Percentiles rank a stretch among this genome's conserved stretches.
Evolutionary conservation across 2,329 filamentous ascomycete genomes (phyloP).

Genomic region (Penicillium verrucosum): DNA sequence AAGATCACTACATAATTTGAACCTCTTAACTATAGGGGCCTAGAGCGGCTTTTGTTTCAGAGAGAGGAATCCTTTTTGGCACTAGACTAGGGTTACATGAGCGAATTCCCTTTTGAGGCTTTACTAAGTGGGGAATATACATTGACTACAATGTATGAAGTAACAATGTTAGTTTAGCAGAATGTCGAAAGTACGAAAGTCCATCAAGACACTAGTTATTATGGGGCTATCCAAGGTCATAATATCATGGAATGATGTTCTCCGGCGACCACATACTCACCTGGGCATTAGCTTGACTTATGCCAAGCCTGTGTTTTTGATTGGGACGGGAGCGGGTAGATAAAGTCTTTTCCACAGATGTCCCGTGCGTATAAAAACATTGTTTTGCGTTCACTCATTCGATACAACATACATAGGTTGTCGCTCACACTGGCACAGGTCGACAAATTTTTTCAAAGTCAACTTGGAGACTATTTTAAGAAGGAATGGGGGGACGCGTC

Average conservation of each 20-base stretch:
- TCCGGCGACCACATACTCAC: neutral
- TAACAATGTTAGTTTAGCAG: neutral
- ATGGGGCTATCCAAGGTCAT: neutral
- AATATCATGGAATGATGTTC: neutral
- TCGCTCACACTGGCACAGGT: neutral
- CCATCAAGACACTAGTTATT: neutral
- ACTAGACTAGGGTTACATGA: neutral
- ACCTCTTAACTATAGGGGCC: neutral
- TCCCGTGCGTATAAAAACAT: neutral
- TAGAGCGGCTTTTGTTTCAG: neutral
- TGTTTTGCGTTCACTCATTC: no score
- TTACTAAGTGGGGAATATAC: neutral
- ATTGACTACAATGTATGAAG: neutral
- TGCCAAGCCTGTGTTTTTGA: neutral
- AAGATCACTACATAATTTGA: neutral
- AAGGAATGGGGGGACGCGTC: neutral
- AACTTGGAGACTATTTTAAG: neutral
- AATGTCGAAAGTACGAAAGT: neutral
- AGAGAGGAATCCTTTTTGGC: neutral
- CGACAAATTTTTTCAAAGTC: neutral
- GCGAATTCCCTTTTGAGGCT: neutral
- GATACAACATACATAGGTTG: neutral
- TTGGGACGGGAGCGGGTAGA: neutral
- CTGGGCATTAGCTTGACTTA: no score
- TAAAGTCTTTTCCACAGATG: neutral